Evolutionary conservation across 2,329 filamentous ascomycete genomes (phyloP), one percentile per base, ranked within the genome.

Genomic region (Aspergillus pseudoglaucus): DNA sequence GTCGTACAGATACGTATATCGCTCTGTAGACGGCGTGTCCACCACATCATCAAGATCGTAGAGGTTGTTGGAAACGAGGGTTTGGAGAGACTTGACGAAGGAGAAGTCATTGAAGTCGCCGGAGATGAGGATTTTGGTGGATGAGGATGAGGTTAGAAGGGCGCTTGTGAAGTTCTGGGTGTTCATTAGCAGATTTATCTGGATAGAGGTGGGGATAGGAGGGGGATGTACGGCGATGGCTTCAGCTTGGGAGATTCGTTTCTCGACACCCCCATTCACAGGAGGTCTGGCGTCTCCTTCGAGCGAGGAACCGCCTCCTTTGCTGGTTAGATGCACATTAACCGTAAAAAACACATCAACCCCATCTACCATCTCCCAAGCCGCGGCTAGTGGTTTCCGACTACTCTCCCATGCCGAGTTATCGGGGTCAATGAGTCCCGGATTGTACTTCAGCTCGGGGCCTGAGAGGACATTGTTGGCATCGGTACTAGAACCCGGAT

Each of bases 61-160:
- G 41, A 88, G 69, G 2, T 77, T 75, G 0, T 80, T 83, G 17
- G 74, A 68, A 3, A 64, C 52, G 53, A 87, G 85, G 1, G 68
- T 68, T 50, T 73, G 62, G 43, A 87, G 64, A 1, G 84, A 83
- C 61, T 74, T 59, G 8, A 82, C 83, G 52, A 83, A 82, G 4
- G 76, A 62, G 61, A 85, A 88, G 63, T 88, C 85, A 72, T 88
- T 88, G 62, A 84, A 88, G 67, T 88, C 85, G 22, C 85, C 85
- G 0, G 80, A 77, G 2, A 75, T 68, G 50, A 88, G 75, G 54
- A 88, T 63, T 20, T 71, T 71, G 0, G 84, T 83, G 14, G 75
- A 66, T 9, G 70, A 61, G 64, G 87, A 78, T 37, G 75, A 59
- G 6, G 69, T 62, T 17, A 87, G 75, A 54, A 88, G 81, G 48